Evolutionary conservation across 495 filamentous ascomycete species (phyloP), one percentile per base, ranked within the genome.

Genomic region (Aspergillus ostianus): DNA sequence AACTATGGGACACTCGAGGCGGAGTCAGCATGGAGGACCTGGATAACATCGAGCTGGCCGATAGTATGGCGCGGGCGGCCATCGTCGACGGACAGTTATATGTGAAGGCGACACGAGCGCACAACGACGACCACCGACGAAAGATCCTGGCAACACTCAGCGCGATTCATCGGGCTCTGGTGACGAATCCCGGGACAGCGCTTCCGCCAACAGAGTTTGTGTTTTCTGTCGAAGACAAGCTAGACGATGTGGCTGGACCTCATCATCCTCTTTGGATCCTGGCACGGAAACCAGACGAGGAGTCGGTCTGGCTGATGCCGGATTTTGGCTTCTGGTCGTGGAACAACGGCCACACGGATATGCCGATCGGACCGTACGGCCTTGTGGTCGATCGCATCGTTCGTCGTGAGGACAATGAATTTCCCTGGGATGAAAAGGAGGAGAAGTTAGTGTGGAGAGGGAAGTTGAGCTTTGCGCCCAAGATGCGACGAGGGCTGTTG

Each of bases 241-340:
- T 62, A 18, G 60, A 62, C 26, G 60, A 62, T 23, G 55, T 62
- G 12, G 45, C n/a, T 26, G 64, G 59, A 36, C 59, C 75, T 2
- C 73, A 77, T 53, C 80, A 85, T 58, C 57, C 68, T 13, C 64
- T 77, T 15, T 84, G 80, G 79, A 65, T 69, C 3, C 72, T 74
- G 51, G 63, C 79, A 5, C 59, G 54, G 44, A 67, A 52, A 13
- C 56, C 51, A 32, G 50, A 49, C 17, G 67, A 73, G 44, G 69
- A 15, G 73, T 75, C 23, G 6, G 56, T 61, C 47, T 89, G 86
- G 80, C 62, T 87, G 2, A 85, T 90, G 66, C 87, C 88, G 4
- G 86, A 90, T 73, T 90, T 89, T 68, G 78, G 82, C 61, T 86
- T 82, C 70, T 90, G 84, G 84, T 72, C 81, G 0, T 88, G 84